Conservation (phyloP, 2,329 filamentous ascomycete species). For the Beauveria caledonica region DNA sequence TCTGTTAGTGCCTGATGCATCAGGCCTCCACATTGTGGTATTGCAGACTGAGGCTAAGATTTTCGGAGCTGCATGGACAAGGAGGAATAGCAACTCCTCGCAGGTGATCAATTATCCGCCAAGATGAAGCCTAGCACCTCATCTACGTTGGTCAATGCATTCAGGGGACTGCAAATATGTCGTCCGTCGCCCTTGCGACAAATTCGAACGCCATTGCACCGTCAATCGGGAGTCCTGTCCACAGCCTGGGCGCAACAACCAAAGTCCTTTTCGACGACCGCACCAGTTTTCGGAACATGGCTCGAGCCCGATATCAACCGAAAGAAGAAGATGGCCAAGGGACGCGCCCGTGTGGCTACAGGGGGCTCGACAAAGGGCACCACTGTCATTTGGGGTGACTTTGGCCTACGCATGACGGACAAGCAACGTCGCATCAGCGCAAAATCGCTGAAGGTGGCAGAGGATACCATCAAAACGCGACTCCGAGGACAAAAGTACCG, state of each 20-base stretch:
- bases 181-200: conserved; percentile 32
- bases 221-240: conserved; percentile 22
- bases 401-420: conserved; percentile 86
- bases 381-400: conserved; percentile 94
- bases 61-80: conserved; percentile 24
- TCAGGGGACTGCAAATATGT: conserved; percentile 41
- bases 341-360: conserved; percentile 76
- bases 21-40: conserved; percentile 16
- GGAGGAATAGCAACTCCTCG: conserved; percentile 5
- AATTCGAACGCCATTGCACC: conserved; percentile 24
- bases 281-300: conserved; percentile 58
- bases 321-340: conserved; percentile 87
- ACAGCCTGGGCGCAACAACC: conserved; percentile 24
- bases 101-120: conserved; percentile 17
- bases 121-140: conserved; percentile 39
- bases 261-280: conserved; percentile 64
- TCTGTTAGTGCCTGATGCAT: conserved; percentile 16
- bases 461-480: conserved; percentile 85
- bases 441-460: conserved; percentile 77
- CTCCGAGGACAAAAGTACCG: conserved; percentile 87
- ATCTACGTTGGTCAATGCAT: conserved; percentile 40
- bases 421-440: conserved; percentile 88
- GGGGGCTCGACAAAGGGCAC: conserved; percentile 89
- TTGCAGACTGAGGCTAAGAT: conserved; percentile 17
- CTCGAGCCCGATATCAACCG: conserved; percentile 68